phyloP scores from a whole-genome alignment of 2,329 filamentous ascomycete species.

The Sporothrix dimorphospora region DNA sequence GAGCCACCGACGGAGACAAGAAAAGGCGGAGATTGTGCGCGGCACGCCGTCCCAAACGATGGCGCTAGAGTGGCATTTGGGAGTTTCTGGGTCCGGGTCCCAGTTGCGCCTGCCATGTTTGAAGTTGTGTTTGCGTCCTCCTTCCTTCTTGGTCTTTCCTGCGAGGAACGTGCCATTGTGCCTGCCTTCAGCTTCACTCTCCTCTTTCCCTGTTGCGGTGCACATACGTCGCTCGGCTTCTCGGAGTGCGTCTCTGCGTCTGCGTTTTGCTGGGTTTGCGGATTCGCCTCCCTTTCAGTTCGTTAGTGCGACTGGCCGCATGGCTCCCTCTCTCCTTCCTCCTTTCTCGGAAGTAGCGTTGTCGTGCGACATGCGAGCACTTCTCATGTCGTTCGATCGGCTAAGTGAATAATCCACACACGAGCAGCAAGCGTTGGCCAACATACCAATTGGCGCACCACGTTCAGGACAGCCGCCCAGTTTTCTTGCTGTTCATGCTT shows the following conservation, averaged over 20 bases:
- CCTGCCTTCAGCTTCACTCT: background rate
- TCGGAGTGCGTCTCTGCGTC: background rate
- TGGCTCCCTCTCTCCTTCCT: background rate
- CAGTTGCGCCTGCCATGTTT: conserved; percentile 10
- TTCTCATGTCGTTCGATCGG: background rate
- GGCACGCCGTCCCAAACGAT: conserved; percentile 5
- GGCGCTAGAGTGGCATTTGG: conserved; percentile 23
- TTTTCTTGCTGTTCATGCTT: background rate
- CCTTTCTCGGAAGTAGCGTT: conserved; percentile 7
- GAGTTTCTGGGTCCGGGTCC: background rate
- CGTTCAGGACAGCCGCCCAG: background rate
- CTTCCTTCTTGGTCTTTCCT: background rate
- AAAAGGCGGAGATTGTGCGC: conserved; percentile 8
- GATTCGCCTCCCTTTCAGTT: background rate
- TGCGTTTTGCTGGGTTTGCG: background rate
- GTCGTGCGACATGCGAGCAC: conserved; percentile 15
- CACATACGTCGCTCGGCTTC: background rate
- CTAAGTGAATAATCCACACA: conserved; percentile 21
- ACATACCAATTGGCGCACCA: conserved; percentile 8
- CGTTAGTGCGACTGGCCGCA: background rate
- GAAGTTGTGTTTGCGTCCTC: background rate
- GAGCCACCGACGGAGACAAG: background rate
- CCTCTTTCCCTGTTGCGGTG: background rate
- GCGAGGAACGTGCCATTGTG: background rate
- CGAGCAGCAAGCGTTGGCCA: background rate